A percentile compares a stretch with the other conserved stretches of the same genome.
Evolutionary conservation across 1,284 basidiomycete species (phyloP).

Genomic region (Neolentinus lepideus): DNA sequence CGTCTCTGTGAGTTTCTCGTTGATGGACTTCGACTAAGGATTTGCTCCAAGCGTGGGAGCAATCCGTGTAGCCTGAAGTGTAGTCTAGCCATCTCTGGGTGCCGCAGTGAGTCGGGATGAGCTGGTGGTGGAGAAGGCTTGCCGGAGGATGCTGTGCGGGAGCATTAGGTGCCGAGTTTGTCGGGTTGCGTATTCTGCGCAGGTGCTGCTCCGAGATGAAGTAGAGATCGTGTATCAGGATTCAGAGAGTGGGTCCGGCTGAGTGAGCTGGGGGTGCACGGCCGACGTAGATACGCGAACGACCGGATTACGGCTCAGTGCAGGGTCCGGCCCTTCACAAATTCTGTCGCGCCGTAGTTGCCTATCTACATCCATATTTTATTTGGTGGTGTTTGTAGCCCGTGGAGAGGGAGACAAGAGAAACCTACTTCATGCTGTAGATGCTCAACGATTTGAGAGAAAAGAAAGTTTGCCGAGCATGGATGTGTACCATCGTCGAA

Average conservation of each 20-base stretch:
- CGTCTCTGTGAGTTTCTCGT: too few species aligned
- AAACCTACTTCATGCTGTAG: conserved; percentile 48
- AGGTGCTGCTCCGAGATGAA: neutral
- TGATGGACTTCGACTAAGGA: too few species aligned
- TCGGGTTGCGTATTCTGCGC: neutral
- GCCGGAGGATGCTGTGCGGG: neutral
- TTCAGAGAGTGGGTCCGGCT: conserved; percentile 54
- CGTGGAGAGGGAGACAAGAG: neutral
- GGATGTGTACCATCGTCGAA: conserved; percentile 81
- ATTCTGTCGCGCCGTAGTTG: conserved; percentile 82
- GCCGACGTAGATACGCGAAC: conserved; percentile 51
- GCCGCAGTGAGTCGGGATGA: too few species aligned
- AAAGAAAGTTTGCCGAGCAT: conserved; percentile 86
- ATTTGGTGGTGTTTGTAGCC: neutral
- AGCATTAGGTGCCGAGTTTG: neutral
- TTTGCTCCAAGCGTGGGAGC: too few species aligned
- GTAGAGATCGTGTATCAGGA: neutral
- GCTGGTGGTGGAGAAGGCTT: neutral
- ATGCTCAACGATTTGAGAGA: conserved; percentile 51
- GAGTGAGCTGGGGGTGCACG: too few species aligned
- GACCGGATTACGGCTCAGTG: conserved; percentile 92
- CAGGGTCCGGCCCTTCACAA: conserved; percentile 79
- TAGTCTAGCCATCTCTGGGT: too few species aligned
- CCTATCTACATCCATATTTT: conserved; percentile 41
- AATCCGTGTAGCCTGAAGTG: too few species aligned